phyloP scores from a whole-genome alignment of 2,329 filamentous ascomycete species.

The Xylariaceae sp. region DNA sequence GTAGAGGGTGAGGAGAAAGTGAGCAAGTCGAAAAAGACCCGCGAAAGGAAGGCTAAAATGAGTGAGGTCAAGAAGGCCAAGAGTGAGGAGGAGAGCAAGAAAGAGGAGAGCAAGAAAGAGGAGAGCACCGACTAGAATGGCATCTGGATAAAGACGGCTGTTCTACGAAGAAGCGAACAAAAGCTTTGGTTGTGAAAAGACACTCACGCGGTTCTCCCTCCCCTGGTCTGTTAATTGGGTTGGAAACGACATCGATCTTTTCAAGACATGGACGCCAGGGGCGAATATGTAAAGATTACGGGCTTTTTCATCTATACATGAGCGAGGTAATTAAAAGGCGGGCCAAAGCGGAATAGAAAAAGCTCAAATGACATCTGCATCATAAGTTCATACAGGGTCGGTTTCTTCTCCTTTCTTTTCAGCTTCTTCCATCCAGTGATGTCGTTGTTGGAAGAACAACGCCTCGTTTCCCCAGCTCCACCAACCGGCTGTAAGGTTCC shows the following conservation, averaged over 20 bases:
- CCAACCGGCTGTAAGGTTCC: conserved; percentile 70
- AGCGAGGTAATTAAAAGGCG: conserved; percentile 2
- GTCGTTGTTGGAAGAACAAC: conserved; percentile 59
- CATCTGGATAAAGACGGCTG: neutral
- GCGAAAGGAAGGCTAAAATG: neutral
- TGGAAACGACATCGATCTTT: neutral
- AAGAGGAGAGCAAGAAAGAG: neutral
- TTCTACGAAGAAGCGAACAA: neutral
- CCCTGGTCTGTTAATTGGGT: neutral
- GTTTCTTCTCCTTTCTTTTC: conserved; percentile 2
- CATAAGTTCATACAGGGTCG: neutral
- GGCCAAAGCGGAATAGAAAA: conserved; percentile 4
- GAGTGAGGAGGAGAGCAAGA: neutral
- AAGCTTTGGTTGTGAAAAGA: neutral
- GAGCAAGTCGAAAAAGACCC: neutral
- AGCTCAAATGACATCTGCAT: conserved; percentile 2
- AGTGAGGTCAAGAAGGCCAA: neutral
- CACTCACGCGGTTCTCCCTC: neutral
- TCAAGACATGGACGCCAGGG: neutral
- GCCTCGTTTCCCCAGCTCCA: conserved; percentile 74
- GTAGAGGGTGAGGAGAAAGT: neutral
- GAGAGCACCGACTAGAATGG: neutral
- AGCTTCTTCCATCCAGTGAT: conserved; percentile 41
- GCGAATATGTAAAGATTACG: conserved; percentile 8
- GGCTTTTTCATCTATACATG: conserved; percentile 6